Base-by-base conservation (phyloP, 2,329 filamentous ascomycete species). In the Exophiala sp. region DNA sequence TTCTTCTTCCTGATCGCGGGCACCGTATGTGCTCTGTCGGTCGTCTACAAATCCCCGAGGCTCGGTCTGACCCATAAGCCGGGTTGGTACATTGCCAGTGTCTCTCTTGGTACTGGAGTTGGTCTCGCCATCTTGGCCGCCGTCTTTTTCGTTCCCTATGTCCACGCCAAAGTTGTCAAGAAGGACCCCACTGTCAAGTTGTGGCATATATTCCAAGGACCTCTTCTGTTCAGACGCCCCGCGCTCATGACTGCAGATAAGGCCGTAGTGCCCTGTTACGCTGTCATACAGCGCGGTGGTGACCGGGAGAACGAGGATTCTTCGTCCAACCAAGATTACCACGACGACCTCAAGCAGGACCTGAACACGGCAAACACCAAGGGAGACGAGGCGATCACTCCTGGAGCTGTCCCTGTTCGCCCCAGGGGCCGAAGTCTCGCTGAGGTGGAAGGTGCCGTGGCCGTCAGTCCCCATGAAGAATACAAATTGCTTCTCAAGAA, bases 81-180 rank as follows among this genome's bases (percentile, higher is more conserved):
- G 27, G 42, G 34, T 24, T 22, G 19, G 18, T 22, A 34, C 14
- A 22, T 48, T 7, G 47, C 55, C 10, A 21, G 38, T 8, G n/a
- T 40, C 18, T 13, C 24, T 14, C 7, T 40, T n/a, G 38, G 38
- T 5, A 21, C 24, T 6, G 18, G 38, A 6, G 21, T 7, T 13
- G 38, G 16, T 7, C 52, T 55, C 24, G 22, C 38, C 18, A 24
- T 53, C 13, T 10, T 58, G 8, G 43, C 41, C 19, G 41, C 48
- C 23, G 9, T 53, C 4, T 58, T 58, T 23, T 48, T 58, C 39
- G 16, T 47, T 9, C 55, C 55, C 0, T 58, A 29, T 22, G 42
- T 55, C 27, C 48, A 56, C 27, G 42, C 52, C 8, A 2, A 16
- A 10, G 14, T 56, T 19, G 5, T 50, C 38, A 49, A 41, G 47